Percentiles rank a stretch among this genome's conserved stretches.
Evolutionary conservation across 441 rosid genomes (phyloP).

Genomic region (Eutrema salsugineum): DNA sequence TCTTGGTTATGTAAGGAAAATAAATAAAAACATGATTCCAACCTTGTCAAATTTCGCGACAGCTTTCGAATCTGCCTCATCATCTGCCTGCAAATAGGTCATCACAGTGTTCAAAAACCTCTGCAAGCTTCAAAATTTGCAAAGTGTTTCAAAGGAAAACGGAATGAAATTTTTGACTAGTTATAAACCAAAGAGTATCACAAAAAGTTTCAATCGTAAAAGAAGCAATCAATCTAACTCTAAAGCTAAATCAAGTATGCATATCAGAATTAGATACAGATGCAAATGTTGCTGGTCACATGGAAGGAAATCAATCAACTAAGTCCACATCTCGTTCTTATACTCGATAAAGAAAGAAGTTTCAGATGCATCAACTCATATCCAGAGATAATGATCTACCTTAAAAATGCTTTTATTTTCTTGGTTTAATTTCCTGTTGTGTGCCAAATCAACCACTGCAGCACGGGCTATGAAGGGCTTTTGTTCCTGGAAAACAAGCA

Average conservation of each 20-base stretch:
- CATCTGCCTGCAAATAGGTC: slow-evolving; percentile 43
- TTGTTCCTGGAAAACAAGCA: slow-evolving; percentile 42
- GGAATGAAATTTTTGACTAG: not conserved
- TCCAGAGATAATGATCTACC: slow-evolving; percentile 35
- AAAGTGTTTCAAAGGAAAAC: not conserved
- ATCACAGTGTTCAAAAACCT: slow-evolving; percentile 7
- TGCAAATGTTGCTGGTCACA: not conserved
- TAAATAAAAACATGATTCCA: not conserved
- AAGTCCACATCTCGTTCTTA: not conserved
- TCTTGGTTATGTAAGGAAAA: not conserved
- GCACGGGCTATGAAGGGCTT: slow-evolving; percentile 42
- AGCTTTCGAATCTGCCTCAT: slow-evolving; percentile 59
- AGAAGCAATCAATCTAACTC: not conserved
- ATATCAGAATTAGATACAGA: not conserved
- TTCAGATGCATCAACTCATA: not conserved
- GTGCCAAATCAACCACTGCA: slow-evolving; percentile 36
- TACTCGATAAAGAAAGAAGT: not conserved
- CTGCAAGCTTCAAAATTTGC: slow-evolving; percentile 9
- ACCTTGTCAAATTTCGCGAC: slow-evolving; percentile 56
- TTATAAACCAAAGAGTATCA: not conserved
- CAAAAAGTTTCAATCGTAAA: not conserved
- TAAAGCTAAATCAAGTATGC: not conserved
- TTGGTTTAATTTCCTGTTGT: slow-evolving; percentile 31
- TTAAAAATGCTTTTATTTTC: slow-evolving; percentile 32
- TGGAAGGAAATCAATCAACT: not conserved